Conservation (phyloP, 345 rosid species). For the Pseudoturritis turrita region DNA sequence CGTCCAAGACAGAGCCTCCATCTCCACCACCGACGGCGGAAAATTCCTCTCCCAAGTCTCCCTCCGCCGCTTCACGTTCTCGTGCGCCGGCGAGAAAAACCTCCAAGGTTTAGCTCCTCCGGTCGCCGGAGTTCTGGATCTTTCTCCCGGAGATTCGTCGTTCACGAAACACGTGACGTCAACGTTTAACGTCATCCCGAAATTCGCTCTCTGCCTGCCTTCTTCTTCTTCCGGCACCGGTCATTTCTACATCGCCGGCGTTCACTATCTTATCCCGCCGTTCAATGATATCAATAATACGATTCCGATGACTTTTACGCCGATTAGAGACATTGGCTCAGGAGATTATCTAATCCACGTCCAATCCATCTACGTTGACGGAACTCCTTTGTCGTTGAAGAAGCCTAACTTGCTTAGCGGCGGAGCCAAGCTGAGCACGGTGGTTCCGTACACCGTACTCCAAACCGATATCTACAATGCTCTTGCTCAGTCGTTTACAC, state of each 20-base stretch:
- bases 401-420: background rate
- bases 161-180: slow-evolving; percentile 17
- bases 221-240: slow-evolving; percentile 35
- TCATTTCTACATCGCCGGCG: slow-evolving; percentile 30
- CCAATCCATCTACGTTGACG: background rate
- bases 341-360: slow-evolving; percentile 36
- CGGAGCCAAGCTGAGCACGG: slow-evolving; percentile 22
- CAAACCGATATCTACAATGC: slow-evolving; percentile 8
- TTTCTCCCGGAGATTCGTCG: slow-evolving; percentile 8
- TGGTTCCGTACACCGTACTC: slow-evolving; percentile 22
- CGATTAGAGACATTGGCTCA: background rate
- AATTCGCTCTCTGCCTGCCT: slow-evolving; percentile 43
- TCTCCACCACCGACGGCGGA: slow-evolving; percentile 1
- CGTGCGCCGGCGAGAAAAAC: background rate
- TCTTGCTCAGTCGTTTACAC: slow-evolving; percentile 8
- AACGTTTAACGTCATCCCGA: background rate
- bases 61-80: background rate
- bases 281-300: slow-evolving; percentile 7
- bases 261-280: slow-evolving; percentile 25
- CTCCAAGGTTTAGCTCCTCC: slow-evolving; percentile 8
- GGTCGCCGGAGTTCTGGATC: slow-evolving; percentile 19
- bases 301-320: slow-evolving; percentile 28
- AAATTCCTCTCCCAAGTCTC: background rate
- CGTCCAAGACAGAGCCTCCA: slow-evolving; percentile 7
- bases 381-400: background rate